Base-by-base conservation (phyloP, 2,329 filamentous ascomycete species). In the Pseudogymnoascus sp. region DNA sequence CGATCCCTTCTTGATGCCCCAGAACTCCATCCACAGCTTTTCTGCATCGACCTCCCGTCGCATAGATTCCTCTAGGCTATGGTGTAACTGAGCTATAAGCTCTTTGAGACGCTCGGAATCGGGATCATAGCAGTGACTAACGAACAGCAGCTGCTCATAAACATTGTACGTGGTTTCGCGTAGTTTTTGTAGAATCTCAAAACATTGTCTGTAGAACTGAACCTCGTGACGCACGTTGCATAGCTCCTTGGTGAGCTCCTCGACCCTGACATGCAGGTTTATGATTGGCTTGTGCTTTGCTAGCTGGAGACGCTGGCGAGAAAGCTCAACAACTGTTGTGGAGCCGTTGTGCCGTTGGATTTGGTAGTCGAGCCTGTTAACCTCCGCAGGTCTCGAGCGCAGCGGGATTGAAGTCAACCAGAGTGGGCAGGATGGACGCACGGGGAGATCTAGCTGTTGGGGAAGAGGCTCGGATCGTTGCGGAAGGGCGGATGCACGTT, bases 161-260 rank as follows among this genome's bases (percentile, higher is more conserved):
- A 67, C 61, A 50, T 66, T 37, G 22, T 68, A 68, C 4, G 31
- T 19, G 3, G 59, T 66, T 65, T 68, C 64, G 35, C 66, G 66
- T 7, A 68, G 62, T 41, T 61, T 28, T 63, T 68, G 62, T 19
- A 68, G 61, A 38, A 61, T 64, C 41, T 66, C 60, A 28, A 68
- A 68, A 37, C 61, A 41, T 61, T 66, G 26, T 43, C 64, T 26
- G 28, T 68, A 68, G 59, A 68, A 68, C 35, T 64, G 28, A 31
- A 65, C 62, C 60, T 68, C 65, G 62, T 65, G 53, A 31, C 64
- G 63, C 35, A 64, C 11, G n/a, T 65, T 16, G 28, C 66, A 37
- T 16, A 66, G 35, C 35, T 67, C 66, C 37, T 59, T 63, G 6
- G 64, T 68, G 22, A 68, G 64, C 64, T 68, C 64, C 61, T 68